Evolutionary conservation across 2,329 filamentous ascomycete genomes (phyloP), one percentile per base, ranked within the genome.

Genomic region (Fusarium burgessii): DNA sequence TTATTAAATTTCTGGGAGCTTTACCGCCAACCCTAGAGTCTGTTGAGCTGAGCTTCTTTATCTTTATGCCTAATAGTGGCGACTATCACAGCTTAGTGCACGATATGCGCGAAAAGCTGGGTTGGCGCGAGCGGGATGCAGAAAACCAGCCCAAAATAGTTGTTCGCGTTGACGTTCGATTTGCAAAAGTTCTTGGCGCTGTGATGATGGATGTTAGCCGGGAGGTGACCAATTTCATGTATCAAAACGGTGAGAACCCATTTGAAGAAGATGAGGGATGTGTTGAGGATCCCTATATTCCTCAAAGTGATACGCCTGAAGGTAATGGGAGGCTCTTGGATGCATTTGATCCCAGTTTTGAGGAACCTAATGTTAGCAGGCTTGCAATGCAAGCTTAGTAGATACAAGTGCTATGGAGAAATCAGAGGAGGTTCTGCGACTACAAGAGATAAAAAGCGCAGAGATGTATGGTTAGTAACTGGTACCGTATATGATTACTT

Each of bases 121-220:
- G 14, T 7, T 60, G 50, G 50, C 40, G 40, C 17, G 25, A 46
- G 50, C 15, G 50, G 23, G 27, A 17, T 1, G 11, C 3, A 14
- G 32, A 15, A 25, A 41, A 20, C 23, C 58, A 60, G 17, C 49
- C 50, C 27, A 56, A 38, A 17, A 60, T 60, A 56, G n/a, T n/a
- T 45, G 25, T 56, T 17, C 33, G 58, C n/a, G 23, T 60, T 32
- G 49, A 60, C n/a, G 40, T 33, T 15, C 6, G 25, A 6, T 17
- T 8, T n/a, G 13, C 13, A 11, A 18, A 5, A 17, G 1, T 14
- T 14, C 3, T 33, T 45, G 41, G 58, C 20, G 32, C 49, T 56
- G 33, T 4, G 2, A 23, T 41, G 18, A 33, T 32, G 40, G 58
- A 61, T 35, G 12, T 61, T 14, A 58, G 51, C 7, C 12, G 18